These are phyloP conservation scores for Talaromyces sp. DNA, from an alignment of 2,329 filamentous ascomycete species.

Conservation along the genomic window DNA sequence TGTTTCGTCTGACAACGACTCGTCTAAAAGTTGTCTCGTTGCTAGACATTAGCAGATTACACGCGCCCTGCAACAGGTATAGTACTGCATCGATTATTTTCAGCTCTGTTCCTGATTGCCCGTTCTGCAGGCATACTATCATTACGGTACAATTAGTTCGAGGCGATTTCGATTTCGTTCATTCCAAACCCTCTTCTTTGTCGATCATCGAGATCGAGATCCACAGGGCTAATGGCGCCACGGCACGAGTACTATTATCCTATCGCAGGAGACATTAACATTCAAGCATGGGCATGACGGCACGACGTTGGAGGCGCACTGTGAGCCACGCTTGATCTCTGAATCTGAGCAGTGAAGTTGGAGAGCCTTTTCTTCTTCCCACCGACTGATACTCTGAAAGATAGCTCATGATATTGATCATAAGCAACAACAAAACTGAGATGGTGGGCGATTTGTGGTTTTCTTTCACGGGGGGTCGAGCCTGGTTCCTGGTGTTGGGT, in stretches of 20 bases:
- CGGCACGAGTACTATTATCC: background rate
- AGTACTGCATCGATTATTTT: background rate
- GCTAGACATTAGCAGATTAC: background rate
- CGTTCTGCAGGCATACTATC: background rate
- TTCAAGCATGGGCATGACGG: conserved; percentile 5
- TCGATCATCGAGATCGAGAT: background rate
- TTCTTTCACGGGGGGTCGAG: background rate
- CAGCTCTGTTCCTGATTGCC: background rate
- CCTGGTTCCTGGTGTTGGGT: background rate
- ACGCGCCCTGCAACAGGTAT: background rate
- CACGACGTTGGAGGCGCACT: background rate
- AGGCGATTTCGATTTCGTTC: conserved; percentile 8
- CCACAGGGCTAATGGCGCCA: background rate
- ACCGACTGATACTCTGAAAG: background rate
- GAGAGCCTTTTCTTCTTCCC: background rate
- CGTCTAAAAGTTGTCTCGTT: background rate
- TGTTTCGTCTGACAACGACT: background rate
- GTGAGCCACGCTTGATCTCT: background rate
- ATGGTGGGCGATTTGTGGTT: background rate
- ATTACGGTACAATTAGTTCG: background rate
- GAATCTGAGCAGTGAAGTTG: background rate
- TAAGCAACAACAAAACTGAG: background rate
- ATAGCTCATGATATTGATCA: background rate
- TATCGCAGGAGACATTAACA: background rate
- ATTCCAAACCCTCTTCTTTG: conserved; percentile 2